Percentiles rank a stretch among this genome's conserved stretches.
Conservation (phyloP, 805 yeast genomes). For the Maudiozyma barnettii region DNA sequence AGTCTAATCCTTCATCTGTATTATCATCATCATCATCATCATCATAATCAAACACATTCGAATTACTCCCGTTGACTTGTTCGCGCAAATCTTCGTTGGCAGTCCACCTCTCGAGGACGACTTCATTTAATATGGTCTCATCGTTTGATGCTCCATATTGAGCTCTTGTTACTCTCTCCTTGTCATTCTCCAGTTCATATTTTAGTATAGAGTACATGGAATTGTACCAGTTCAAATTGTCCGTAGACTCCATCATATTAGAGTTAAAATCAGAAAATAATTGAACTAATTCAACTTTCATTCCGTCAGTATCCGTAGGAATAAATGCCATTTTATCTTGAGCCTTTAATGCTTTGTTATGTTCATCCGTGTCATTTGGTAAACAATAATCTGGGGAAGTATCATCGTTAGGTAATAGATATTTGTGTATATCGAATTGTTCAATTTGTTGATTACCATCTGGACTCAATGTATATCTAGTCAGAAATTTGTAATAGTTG, state of each 20-base stretch:
- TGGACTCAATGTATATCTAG: slow-evolving; percentile 10
- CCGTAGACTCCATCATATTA: slow-evolving; percentile 12
- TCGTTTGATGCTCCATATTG: slow-evolving; percentile 25
- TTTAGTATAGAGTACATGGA: slow-evolving; percentile 24
- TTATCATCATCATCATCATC: not conserved
- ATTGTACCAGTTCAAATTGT: slow-evolving; percentile 18
- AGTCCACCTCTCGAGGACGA: slow-evolving; percentile 13
- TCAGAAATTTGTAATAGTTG: slow-evolving; percentile 18
- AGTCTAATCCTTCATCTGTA: slow-evolving; percentile 26
- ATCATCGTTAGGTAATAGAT: slow-evolving; percentile 21
- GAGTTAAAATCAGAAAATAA: slow-evolving; percentile 2
- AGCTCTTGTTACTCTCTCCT: slow-evolving; percentile 29
- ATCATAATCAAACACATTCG: not conserved
- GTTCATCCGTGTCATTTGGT: slow-evolving; percentile 4
- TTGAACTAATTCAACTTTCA: slow-evolving; percentile 7
- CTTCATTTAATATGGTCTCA: slow-evolving; percentile 24
- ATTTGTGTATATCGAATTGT: slow-evolving; percentile 7
- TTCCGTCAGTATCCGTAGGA: slow-evolving; percentile 1
- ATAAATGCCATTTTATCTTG: slow-evolving; percentile 3
- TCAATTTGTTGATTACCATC: not conserved
- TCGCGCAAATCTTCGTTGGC: not conserved
- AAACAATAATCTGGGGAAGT: slow-evolving; percentile 20
- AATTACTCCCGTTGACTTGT: not conserved
- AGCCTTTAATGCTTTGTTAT: not conserved
- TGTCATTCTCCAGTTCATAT: slow-evolving; percentile 17